phyloP scores from a whole-genome alignment of 2,329 filamentous ascomycete species.

The Corniculantispora saksenae region DNA sequence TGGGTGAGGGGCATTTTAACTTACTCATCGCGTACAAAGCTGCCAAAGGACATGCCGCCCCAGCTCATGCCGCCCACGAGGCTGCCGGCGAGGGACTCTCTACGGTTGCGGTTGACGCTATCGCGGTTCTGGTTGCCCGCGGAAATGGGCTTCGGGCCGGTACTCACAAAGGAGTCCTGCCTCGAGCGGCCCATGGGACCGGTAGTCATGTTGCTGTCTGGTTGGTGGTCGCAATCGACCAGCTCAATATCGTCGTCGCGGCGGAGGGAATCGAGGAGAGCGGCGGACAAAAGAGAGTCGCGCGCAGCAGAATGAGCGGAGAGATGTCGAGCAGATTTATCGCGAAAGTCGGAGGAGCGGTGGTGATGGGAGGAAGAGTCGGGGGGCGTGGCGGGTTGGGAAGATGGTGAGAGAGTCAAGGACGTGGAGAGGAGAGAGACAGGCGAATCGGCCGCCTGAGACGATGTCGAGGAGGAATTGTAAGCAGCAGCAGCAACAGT shows the following conservation, averaged over 20 bases:
- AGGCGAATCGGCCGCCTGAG: slow-evolving; percentile 15
- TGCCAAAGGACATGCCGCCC: slow-evolving; percentile 94
- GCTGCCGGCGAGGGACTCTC: slow-evolving; percentile 65
- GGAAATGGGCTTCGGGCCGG: slow-evolving; percentile 66
- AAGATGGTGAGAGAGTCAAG: slow-evolving; percentile 26
- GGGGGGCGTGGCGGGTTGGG: slow-evolving; percentile 27
- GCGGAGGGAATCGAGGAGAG: slow-evolving; percentile 27
- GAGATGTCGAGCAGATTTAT: slow-evolving; percentile 6
- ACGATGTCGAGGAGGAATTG: slow-evolving; percentile 6
- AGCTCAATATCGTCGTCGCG: slow-evolving; percentile 29
- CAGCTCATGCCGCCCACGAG: slow-evolving; percentile 88
- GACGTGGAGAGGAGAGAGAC: slow-evolving; percentile 20
- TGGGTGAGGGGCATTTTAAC: slow-evolving; percentile 39
- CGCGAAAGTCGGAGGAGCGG: slow-evolving; percentile 26
- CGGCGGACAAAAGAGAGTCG: slow-evolving; percentile 26
- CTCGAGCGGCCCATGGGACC: slow-evolving; percentile 58
- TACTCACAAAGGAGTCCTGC: slow-evolving; percentile 67
- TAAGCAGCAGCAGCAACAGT: slow-evolving; percentile 24
- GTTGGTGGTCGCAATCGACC: slow-evolving; percentile 28
- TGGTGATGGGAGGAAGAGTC: slow-evolving; percentile 15
- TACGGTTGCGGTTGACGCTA: slow-evolving; percentile 55
- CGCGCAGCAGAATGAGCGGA: not conserved
- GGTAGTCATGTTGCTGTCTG: slow-evolving; percentile 55
- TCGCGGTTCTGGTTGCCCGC: slow-evolving; percentile 66
- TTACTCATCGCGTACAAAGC: slow-evolving; percentile 98